Base-by-base conservation (phyloP, 164 flowering plant species). In the Umbellularia californica region DNA sequence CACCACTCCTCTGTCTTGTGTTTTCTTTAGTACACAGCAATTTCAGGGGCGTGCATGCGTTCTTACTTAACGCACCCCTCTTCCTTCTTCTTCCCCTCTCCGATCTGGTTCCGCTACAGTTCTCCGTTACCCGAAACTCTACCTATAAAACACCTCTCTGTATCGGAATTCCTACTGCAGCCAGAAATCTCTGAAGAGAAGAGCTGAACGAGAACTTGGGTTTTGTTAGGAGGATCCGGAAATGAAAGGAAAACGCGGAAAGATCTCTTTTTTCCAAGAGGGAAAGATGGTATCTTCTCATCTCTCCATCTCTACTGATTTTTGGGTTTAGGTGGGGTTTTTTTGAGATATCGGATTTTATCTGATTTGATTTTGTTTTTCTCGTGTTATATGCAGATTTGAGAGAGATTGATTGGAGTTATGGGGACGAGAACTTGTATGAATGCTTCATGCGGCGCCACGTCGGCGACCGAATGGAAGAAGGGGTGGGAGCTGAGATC, bases 401-500 rank as follows among this genome's bases (percentile, higher is more conserved):
- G 66, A 22, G 68, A 58, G 77, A 41, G 72, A 50, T 73, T 66
- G 72, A 64, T 60, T 75, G 55, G 28, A 72, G 13, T 55, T 58
- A 90, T 89, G 95, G 88, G 35, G 78, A 75, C 84, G 74, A 83
- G 63, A 72, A 81, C 64, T 51, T 91, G 95, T 81, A 87, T 85
- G 91, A 91, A 91, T 75, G 80, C 60, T 22, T 50, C 68, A 17
- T 89, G 95, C 68, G 87, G 85, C 30, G 80, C 81, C 72, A 76
- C 88, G 68, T 41, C 84, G 69, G 79, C 90, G 65, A 65, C 64
- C 52, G 83, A 82, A 14, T 89, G 95, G 92, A 86, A 69, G 70
- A 85, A 77, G 77, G 95, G 95, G 7, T 91, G 95, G 95, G 51
- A 77, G 50, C 75, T 89, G 78, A 88, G 91, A 85, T 87, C 95